Conservation (phyloP, 2,329 filamentous ascomycete genomes). For the Periconia sp. region DNA sequence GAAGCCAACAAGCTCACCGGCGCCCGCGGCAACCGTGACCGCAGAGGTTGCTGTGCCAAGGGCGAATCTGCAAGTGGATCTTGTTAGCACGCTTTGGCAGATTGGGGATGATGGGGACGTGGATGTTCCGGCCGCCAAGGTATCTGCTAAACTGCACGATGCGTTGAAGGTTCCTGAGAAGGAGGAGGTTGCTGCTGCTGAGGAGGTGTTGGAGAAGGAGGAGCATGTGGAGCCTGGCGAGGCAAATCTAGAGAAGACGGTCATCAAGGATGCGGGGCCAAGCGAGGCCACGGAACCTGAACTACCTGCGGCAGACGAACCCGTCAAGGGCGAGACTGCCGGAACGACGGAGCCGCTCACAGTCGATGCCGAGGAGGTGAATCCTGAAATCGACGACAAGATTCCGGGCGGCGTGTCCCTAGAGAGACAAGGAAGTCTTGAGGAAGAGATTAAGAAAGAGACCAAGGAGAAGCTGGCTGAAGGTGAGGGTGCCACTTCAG, state of each 20-base stretch:
- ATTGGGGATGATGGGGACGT: constrained; percentile 42
- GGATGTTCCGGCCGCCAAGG: constrained; percentile 38
- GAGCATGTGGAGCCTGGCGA: constrained; percentile 11
- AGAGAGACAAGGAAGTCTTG: constrained; percentile 2
- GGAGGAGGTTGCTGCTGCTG: constrained; percentile 9
- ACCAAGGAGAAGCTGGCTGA: constrained; percentile 8
- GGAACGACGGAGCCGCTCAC: constrained; percentile 8
- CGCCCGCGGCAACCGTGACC: constrained; percentile 48
- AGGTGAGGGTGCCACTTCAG: constrained; percentile 5
- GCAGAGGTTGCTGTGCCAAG: constrained; percentile 44
- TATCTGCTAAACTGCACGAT: constrained; percentile 33
- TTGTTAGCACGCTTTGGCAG: constrained; percentile 41
- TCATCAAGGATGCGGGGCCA: constrained; percentile 8
- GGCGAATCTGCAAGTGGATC: constrained; percentile 31
- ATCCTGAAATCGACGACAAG: constrained; percentile 7
- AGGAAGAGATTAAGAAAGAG: constrained; percentile 10
- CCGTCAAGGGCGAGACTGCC: constrained; percentile 8
- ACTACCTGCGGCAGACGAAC: constrained; percentile 2
- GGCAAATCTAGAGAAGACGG: constrained; percentile 7
- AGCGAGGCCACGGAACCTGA: not conserved
- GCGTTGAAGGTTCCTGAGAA: constrained; percentile 20
- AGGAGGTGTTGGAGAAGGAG: constrained; percentile 13
- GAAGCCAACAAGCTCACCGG: constrained; percentile 67
- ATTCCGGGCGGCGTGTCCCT: constrained; percentile 5
- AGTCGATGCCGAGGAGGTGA: constrained; percentile 5